phyloP scores from a whole-genome alignment of 441 rosid genomes.

The Brassica hybrid region DNA sequence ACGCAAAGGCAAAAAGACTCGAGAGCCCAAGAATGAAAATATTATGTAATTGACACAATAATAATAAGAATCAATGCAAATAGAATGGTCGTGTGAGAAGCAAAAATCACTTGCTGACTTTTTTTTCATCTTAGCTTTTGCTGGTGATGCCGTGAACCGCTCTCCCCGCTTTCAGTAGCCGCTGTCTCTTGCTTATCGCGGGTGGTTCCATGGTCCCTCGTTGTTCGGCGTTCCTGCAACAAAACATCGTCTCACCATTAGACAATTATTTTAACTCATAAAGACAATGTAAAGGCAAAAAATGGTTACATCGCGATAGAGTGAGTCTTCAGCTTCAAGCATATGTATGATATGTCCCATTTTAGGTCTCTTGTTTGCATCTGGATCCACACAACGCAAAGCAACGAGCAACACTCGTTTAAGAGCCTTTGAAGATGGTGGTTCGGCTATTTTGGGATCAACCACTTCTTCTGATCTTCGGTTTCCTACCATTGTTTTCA shows the following conservation, averaged over 20 bases:
- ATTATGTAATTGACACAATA: neutral
- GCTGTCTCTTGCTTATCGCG: too few species aligned
- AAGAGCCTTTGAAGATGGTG: slow-evolving; percentile 89
- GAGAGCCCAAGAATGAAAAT: neutral
- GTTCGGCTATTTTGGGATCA: slow-evolving; percentile 83
- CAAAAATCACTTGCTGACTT: too few species aligned
- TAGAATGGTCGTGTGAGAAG: too few species aligned
- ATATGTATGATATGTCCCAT: slow-evolving; percentile 96
- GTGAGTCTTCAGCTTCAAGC: slow-evolving; percentile 92
- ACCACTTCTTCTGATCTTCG: slow-evolving; percentile 87
- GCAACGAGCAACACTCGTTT: slow-evolving; percentile 87
- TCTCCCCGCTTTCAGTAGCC: too few species aligned
- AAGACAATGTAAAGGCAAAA: slow-evolving; percentile 28
- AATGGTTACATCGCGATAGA: slow-evolving; percentile 72
- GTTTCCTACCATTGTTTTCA: slow-evolving; percentile 85
- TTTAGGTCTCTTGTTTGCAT: too few species aligned
- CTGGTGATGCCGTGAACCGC: neutral
- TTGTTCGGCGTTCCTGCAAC: slow-evolving; percentile 65
- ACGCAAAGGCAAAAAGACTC: too few species aligned
- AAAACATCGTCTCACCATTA: slow-evolving; percentile 3
- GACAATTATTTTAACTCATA: neutral
- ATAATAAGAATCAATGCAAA: neutral
- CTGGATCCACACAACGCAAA: slow-evolving; percentile 91
- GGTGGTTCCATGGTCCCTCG: slow-evolving; percentile 25
- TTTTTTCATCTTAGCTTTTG: neutral